A percentile compares a stretch with the other conserved stretches of the same genome.
These are phyloP conservation scores for Sclerotinia borealis DNA, from an alignment of 2,329 filamentous ascomycete genomes.

Conservation along the genomic window DNA sequence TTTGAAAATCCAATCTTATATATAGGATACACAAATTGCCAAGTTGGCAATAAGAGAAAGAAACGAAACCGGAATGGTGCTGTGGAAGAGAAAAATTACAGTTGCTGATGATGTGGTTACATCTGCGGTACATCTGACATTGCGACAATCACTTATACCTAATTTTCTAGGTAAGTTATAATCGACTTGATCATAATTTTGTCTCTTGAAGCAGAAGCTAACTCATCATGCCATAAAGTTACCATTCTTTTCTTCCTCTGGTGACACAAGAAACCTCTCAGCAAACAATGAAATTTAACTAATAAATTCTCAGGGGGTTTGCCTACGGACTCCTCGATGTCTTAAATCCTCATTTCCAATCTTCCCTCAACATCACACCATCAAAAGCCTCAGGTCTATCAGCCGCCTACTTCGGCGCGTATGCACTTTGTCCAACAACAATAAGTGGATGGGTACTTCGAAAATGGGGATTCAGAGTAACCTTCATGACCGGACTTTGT, in stretches of 20 bases:
- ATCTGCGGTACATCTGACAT: constrained; percentile 31
- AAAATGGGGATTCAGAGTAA: constrained; percentile 56
- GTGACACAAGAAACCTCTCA: constrained; percentile 20
- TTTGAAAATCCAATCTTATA: not conserved
- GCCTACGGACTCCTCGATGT: constrained; percentile 41
- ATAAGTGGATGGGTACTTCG: constrained; percentile 60
- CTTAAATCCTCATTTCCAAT: constrained; percentile 40
- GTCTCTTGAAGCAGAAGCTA: constrained; percentile 5
- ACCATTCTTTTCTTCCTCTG: constrained; percentile 48
- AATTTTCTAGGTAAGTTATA: constrained; percentile 16
- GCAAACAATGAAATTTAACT: not conserved
- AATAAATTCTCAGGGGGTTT: constrained; percentile 33
- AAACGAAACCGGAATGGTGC: constrained; percentile 21
- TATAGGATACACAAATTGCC: not conserved
- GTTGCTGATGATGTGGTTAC: constrained; percentile 34
- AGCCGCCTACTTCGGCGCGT: constrained; percentile 44
- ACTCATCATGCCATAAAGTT: constrained; percentile 30
- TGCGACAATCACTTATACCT: constrained; percentile 33
- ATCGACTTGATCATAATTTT: not conserved
- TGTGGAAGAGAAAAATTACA: constrained; percentile 32
- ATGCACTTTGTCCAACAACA: constrained; percentile 64
- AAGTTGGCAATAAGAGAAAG: not conserved
- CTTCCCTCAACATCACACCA: constrained; percentile 34
- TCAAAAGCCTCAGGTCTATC: constrained; percentile 24
- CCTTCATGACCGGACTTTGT: constrained; percentile 60